Percentiles rank a stretch among this genome's conserved stretches.
phyloP scores from a whole-genome alignment of 495 filamentous ascomycete genomes.

The Delitschia confertaspora region DNA sequence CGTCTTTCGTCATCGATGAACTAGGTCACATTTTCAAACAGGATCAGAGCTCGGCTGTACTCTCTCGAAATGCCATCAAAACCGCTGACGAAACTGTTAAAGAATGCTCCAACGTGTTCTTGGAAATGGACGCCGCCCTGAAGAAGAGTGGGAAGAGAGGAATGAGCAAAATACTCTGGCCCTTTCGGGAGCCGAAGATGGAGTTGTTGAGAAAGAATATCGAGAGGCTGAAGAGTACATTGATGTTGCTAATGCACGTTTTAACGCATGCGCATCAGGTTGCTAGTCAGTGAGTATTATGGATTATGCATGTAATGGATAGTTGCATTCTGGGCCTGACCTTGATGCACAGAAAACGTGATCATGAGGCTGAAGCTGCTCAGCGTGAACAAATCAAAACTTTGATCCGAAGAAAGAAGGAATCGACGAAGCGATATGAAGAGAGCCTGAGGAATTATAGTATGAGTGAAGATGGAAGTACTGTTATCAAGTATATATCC shows the following conservation, averaged over 20 bases:
- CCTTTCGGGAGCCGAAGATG: constrained; percentile 26
- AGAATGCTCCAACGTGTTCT: constrained; percentile 24
- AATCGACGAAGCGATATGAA: constrained; percentile 20
- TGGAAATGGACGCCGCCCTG: constrained; percentile 17
- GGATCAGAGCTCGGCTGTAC: constrained; percentile 10
- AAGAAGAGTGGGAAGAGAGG: constrained; percentile 21
- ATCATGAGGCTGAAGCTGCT: constrained; percentile 13
- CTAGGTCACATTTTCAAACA: constrained; percentile 18
- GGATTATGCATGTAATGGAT: not conserved
- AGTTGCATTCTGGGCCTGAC: not conserved
- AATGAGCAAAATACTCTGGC: constrained; percentile 17
- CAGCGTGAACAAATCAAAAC: constrained; percentile 24
- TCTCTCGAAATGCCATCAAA: constrained; percentile 22
- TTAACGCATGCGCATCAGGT: constrained; percentile 24
- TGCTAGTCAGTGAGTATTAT: constrained; percentile 16
- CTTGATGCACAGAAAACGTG: constrained; percentile 8
- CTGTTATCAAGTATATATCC: not conserved
- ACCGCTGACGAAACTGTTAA: constrained; percentile 26
- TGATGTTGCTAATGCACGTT: constrained; percentile 27
- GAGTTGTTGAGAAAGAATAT: constrained; percentile 24
- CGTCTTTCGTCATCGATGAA: constrained; percentile 25
- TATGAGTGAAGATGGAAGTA: constrained; percentile 14
- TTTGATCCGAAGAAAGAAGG: constrained; percentile 17
- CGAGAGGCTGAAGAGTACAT: constrained; percentile 26
- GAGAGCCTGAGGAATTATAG: constrained; percentile 18